Evolutionary conservation across 2,329 filamentous ascomycete species (phyloP), one percentile per base, ranked within the genome.

Genomic region (Xylariales sp.): DNA sequence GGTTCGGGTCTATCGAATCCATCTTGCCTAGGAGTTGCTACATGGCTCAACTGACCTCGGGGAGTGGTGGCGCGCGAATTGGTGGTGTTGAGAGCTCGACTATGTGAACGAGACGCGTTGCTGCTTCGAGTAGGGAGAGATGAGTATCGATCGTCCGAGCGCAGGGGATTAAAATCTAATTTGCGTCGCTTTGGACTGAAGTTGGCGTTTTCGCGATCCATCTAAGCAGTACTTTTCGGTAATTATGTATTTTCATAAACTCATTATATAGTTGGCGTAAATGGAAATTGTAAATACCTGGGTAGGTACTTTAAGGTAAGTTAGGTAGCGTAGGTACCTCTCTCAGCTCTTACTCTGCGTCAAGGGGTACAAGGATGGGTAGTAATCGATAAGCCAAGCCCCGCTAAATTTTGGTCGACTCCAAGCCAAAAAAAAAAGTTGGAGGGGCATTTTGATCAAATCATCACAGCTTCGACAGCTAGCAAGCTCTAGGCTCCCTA

Each of bases 1-100:
- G 88, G 85, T 74, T 91, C 89, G 0, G 88, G 86, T 2, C 85
- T 86, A 54, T 92, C 88, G 65, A 90, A 88, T 64, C 87, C 85
- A 30, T 82, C 77, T 71, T 88, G 89, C 67, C 83, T 84, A 0
- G 84, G 84, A 23, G 81, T 83, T 30, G 79, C 75, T 5, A 75
- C 67, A 58, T 76, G 77, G 55, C 62, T 77, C 65, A 69, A 78
- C 71, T 75, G 73, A 36, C 60, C 74, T 5, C 75, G 74, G 62
- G 75, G 75, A n/a, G 75, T 76, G 16, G 72, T 71, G 39, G 74
- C 74, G 46, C 74, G 73, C 32, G 75, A 75, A 56, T 69, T 60
- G 34, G 69, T 63, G 28, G 71, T 69, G 53, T 78, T 72, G 30
- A 75, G 72, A 23, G 77, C 78, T 18, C 78, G 68, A 61, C 72